These are phyloP conservation scores for Coelastrella sp. DNA, from an alignment of 139 green algal genomes.

Conservation along the genomic window DNA sequence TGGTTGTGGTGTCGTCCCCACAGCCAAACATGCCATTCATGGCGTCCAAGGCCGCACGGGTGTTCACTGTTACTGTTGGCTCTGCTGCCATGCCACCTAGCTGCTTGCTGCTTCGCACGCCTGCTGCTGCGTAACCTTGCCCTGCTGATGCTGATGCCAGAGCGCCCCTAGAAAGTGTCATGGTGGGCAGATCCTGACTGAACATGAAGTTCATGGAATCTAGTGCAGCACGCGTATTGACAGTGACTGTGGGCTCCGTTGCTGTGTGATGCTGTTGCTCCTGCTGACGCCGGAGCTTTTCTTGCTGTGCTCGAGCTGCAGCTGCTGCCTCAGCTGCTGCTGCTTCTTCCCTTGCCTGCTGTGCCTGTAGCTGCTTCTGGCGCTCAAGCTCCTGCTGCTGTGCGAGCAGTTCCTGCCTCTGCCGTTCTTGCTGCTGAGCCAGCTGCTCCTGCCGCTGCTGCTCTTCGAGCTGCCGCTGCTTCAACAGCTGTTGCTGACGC, in stretches of 20 bases:
- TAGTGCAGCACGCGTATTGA: conserved; percentile 74
- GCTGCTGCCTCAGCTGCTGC: background rate
- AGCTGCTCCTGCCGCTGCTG: background rate
- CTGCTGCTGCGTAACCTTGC: conserved; percentile 14
- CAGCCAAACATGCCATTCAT: conserved; percentile 76
- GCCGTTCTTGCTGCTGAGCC: conserved; percentile 34
- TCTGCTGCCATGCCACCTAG: conserved; percentile 23
- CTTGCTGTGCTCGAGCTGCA: conserved; percentile 9
- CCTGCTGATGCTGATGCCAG: conserved; percentile 24
- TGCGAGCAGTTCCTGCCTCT: background rate
- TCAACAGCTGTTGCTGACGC: background rate
- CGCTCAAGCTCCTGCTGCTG: background rate
- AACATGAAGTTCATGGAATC: conserved; percentile 79
- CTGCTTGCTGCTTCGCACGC: background rate
- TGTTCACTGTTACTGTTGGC: conserved; percentile 76
- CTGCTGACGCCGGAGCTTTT: background rate
- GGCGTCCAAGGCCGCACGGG: conserved; percentile 70
- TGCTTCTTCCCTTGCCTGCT: conserved; percentile 1
- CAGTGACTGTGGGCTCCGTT: conserved; percentile 61
- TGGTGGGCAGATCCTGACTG: conserved; percentile 49
- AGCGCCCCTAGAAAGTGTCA: conserved; percentile 16
- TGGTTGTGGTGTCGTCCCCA: conserved; percentile 23
- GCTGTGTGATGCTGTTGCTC: background rate
- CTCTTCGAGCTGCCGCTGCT: background rate
- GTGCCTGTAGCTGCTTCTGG: conserved; percentile 23